Conservation (phyloP, 805 yeast species). For the Starmerella apicola region DNA sequence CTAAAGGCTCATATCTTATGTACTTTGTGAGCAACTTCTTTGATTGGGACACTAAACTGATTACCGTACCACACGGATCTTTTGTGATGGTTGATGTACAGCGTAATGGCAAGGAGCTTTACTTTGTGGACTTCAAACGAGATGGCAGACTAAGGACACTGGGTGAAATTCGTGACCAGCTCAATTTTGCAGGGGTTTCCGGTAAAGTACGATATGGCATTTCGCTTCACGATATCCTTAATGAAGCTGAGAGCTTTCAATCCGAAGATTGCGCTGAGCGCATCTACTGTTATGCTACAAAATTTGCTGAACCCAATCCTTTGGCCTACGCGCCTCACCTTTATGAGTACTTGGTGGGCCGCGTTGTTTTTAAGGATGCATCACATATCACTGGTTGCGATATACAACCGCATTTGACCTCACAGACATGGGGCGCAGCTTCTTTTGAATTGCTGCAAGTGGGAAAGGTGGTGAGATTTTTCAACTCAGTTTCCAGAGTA, state of each 20-base stretch:
- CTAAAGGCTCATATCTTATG: conserved; percentile 15
- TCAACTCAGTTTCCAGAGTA: no score
- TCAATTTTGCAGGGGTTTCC: conserved; percentile 6
- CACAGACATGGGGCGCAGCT: conserved; percentile 1
- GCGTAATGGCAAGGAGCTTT: conserved; percentile 2
- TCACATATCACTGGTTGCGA: conserved; percentile 15
- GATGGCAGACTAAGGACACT: conserved; percentile 15
- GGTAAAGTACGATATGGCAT: conserved; percentile 15
- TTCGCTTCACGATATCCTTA: conserved; percentile 16
- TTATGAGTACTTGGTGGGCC: conserved; percentile 12
- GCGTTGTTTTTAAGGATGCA: conserved; percentile 16
- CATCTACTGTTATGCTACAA: conserved; percentile 19
- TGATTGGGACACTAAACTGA: conserved; percentile 11
- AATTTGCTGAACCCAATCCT: conserved; percentile 9
- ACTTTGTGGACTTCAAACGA: conserved; percentile 20
- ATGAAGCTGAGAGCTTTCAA: conserved; percentile 20
- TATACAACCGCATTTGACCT: conserved; percentile 11
- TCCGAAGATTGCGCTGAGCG: conserved; percentile 16
- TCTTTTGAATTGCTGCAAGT: conserved; percentile 9
- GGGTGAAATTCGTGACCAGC: conserved; percentile 18
- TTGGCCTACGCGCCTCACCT: conserved; percentile 11
- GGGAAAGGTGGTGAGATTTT: conserved; percentile 10
- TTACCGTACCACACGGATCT: conserved; percentile 14
- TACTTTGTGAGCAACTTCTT: conserved; percentile 10
- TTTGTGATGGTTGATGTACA: conserved; percentile 13